Evolutionary conservation across 139 green algal species (phyloP).

Genomic region (Ostreobium quekettii): DNA sequence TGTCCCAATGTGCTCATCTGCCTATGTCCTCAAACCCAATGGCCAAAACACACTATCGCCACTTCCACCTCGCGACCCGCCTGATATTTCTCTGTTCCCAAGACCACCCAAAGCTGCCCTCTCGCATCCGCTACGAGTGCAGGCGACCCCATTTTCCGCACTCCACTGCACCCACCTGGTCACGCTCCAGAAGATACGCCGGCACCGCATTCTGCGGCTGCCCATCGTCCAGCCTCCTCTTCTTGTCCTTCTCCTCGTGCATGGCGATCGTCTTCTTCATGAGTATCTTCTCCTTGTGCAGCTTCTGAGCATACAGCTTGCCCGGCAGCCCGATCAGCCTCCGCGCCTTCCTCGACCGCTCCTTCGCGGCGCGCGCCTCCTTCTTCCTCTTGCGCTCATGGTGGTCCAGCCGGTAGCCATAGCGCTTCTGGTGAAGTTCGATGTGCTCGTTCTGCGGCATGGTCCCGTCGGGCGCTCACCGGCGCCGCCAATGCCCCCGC

Average conservation of each 20-base stretch:
- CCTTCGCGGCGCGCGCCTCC: conserved; percentile 60
- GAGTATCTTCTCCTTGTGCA: conserved; percentile 90
- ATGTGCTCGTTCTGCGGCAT: conserved; percentile 99
- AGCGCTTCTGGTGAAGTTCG: conserved; percentile 90
- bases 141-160: too few relatives aligned
- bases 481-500: too few relatives aligned
- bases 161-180: conserved; percentile 74
- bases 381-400: conserved; percentile 92
- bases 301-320: conserved; percentile 97
- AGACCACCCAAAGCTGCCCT: too few relatives aligned
- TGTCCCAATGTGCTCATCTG: too few relatives aligned
- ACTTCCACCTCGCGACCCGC: too few relatives aligned
- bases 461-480: too few relatives aligned
- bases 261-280: conserved; percentile 99
- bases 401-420: conserved; percentile 75
- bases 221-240: conserved; percentile 85
- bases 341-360: conserved; percentile 2
- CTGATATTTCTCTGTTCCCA: too few relatives aligned
- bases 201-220: conserved; percentile 79
- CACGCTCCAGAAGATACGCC: conserved; percentile 96
- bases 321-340: conserved; percentile 80
- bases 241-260: conserved; percentile 90
- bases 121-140: too few relatives aligned
- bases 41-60: too few relatives aligned
- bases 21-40: too few relatives aligned